These are phyloP conservation scores for Epichloe sp. DNA, from an alignment of 2,329 filamentous ascomycete genomes.

Conservation along the genomic window DNA sequence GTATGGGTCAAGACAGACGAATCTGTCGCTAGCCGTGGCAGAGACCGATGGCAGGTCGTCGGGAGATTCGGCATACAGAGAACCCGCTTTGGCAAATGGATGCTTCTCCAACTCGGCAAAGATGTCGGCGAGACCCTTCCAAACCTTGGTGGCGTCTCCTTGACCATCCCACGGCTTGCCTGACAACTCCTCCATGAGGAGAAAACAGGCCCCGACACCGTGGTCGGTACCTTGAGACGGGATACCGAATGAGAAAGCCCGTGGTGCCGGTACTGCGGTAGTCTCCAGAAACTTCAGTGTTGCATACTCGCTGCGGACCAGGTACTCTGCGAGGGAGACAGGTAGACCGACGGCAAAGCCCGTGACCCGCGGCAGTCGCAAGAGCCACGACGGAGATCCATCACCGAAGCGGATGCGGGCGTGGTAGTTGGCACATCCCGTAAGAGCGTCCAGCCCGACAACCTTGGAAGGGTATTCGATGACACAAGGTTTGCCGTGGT, in stretches of 20 bases:
- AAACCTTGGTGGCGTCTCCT: conserved; percentile 10
- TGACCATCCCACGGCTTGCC: conserved; percentile 10
- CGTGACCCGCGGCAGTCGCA: conserved; percentile 12
- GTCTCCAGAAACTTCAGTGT: conserved; percentile 21
- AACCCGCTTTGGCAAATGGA: conserved; percentile 14
- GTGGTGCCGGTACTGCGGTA: conserved; percentile 16
- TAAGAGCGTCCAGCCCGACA: conserved; percentile 10
- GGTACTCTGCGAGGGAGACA: conserved; percentile 12
- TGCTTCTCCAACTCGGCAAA: conserved; percentile 14
- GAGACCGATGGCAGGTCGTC: conserved; percentile 7
- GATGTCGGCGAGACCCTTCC: conserved; percentile 11
- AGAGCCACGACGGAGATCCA: conserved; percentile 14
- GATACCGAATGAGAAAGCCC: conserved; percentile 10
- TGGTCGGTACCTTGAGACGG: conserved; percentile 7
- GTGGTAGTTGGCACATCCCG: conserved; percentile 17
- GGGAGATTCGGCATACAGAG: conserved; percentile 8
- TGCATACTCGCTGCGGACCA: conserved; percentile 15
- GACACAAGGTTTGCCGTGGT: conserved; percentile 5
- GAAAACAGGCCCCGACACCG: conserved; percentile 12
- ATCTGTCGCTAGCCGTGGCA: conserved; percentile 15
- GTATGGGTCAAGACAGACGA: conserved; percentile 12
- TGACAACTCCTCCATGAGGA: conserved; percentile 16
- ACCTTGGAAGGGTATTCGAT: conserved; percentile 6
- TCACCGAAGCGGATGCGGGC: conserved; percentile 16
- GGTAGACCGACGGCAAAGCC: conserved; percentile 7